These are phyloP conservation scores for Cicer chorassanicum DNA, from an alignment of 306 rosid species.

Conservation along the genomic window DNA sequence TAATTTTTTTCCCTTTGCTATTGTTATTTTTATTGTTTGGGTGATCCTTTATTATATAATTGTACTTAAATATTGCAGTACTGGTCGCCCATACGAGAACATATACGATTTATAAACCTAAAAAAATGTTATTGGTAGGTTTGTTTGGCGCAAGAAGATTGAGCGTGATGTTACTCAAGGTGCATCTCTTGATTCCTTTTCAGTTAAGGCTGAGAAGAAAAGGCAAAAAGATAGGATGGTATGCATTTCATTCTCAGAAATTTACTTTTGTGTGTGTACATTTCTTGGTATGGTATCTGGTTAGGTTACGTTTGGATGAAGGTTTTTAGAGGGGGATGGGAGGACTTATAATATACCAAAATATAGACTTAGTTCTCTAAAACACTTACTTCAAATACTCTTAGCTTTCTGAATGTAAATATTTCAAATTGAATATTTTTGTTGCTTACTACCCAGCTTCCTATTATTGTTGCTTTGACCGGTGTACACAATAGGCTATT, in stretches of 20 bases:
- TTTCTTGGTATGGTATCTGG: slow-evolving; percentile 1
- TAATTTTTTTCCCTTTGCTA: background rate
- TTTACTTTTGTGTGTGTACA: background rate
- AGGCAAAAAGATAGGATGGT: slow-evolving; percentile 91
- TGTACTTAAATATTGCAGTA: slow-evolving; percentile 14
- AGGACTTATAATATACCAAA: no score
- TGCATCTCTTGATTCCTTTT: slow-evolving; percentile 63
- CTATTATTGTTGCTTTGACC: slow-evolving; percentile 12
- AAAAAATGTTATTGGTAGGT: slow-evolving; percentile 55
- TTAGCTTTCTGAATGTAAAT: no score
- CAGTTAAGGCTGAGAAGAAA: slow-evolving; percentile 77
- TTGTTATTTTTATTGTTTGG: slow-evolving; percentile 7
- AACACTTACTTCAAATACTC: no score
- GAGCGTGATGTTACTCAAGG: slow-evolving; percentile 90
- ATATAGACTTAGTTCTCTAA: no score
- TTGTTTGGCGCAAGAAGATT: slow-evolving; percentile 98
- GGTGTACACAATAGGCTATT: background rate
- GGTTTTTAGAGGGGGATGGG: no score
- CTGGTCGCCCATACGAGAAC: slow-evolving; percentile 3
- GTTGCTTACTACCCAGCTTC: background rate
- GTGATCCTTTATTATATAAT: background rate
- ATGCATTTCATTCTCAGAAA: slow-evolving; percentile 36
- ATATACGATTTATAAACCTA: slow-evolving; percentile 25
- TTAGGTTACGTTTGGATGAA: background rate
- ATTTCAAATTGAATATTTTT: no score